Evolutionary conservation across 1,284 basidiomycete species (phyloP), one percentile per base, ranked within the genome.

Genomic region (Butyriboletus regius): DNA sequence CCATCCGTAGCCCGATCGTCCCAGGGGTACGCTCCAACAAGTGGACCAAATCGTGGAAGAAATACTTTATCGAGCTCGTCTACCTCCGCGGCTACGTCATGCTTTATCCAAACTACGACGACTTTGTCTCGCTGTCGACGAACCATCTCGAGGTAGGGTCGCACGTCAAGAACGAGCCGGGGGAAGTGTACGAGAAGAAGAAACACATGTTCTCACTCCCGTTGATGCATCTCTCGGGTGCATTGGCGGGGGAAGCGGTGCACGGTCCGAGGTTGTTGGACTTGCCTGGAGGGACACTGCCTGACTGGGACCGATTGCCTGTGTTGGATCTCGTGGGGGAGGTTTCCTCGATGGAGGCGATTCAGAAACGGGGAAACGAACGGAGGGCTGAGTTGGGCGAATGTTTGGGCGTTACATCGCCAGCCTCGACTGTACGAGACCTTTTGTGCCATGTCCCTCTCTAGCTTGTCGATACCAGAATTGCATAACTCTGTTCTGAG

Each of bases 41-140:
- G 31, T 91, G 89, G 89, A 74, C 76, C 15, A 75, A 76, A 43
- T 88, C 85, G 8, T 91, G 88, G 89, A 91, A 91, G 66, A 83
- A 82, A 54, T 91, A 84, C 67, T 88, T 91, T 64, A 91, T 90
- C 66, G 88, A 91, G 66, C 74, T 91, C 47, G 81, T 79, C 33
- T 88, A 82, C 64, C 74, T 91, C 13, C 79, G 82, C 8, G 88
- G 88, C 6, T 88, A 88, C 66, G 77, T 82, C 48, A 91, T 91
- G 87, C 75, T 91, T 17, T 91, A 91, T 61, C 88, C 88, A 6
- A 91, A 91, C 66, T 91, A 80, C 60, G 74, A 72, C 31, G 73
- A 73, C 41, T 87, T 80, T 59, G 63, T 75, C 32, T 88, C 88
- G 18, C 66, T 91, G 9, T 90, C 88, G 50, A 91, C 88, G 18